Percentiles rank a stretch among this genome's conserved stretches.
These are phyloP conservation scores for Biscogniauxia sp. DNA, from an alignment of 2,329 filamentous ascomycete species.

Conservation along the genomic window DNA sequence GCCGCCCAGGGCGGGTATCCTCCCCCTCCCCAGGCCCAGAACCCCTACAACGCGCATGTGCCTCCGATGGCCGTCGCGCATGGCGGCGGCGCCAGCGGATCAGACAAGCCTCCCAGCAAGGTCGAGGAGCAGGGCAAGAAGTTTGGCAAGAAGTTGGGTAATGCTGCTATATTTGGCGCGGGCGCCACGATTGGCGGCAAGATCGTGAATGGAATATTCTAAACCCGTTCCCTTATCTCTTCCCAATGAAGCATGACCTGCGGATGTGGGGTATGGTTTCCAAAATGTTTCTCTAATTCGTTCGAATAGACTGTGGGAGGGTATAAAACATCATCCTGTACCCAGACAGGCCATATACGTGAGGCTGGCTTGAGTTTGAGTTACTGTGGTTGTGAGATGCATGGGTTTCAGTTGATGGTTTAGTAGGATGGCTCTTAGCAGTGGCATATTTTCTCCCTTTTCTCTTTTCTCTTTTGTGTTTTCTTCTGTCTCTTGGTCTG, in stretches of 20 bases:
- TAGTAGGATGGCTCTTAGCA: background rate
- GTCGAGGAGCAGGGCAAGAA: slow-evolving; percentile 81
- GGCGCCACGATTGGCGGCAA: slow-evolving; percentile 89
- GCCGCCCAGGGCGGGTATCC: slow-evolving; percentile 38
- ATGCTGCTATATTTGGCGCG: slow-evolving; percentile 83
- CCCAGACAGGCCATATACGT: background rate
- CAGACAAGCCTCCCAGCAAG: slow-evolving; percentile 52
- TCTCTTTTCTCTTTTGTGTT: background rate
- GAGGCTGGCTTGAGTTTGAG: background rate
- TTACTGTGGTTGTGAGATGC: background rate
- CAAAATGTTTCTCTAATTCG: background rate
- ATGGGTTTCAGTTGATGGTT: background rate
- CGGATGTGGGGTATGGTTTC: background rate
- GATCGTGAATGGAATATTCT: slow-evolving; percentile 89
- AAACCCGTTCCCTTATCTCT: slow-evolving; percentile 28
- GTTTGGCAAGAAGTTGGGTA: slow-evolving; percentile 91
- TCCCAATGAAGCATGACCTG: background rate
- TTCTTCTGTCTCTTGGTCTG: background rate
- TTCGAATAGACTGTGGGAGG: background rate
- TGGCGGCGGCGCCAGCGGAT: slow-evolving; percentile 39
- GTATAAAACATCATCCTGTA: background rate
- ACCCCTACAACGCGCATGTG: slow-evolving; percentile 67
- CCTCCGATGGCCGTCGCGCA: slow-evolving; percentile 73
- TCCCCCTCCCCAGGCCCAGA: slow-evolving; percentile 45
- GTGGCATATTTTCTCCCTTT: background rate